These are phyloP conservation scores for Evernia prunastri DNA, from an alignment of 495 filamentous ascomycete genomes.

Conservation along the genomic window DNA sequence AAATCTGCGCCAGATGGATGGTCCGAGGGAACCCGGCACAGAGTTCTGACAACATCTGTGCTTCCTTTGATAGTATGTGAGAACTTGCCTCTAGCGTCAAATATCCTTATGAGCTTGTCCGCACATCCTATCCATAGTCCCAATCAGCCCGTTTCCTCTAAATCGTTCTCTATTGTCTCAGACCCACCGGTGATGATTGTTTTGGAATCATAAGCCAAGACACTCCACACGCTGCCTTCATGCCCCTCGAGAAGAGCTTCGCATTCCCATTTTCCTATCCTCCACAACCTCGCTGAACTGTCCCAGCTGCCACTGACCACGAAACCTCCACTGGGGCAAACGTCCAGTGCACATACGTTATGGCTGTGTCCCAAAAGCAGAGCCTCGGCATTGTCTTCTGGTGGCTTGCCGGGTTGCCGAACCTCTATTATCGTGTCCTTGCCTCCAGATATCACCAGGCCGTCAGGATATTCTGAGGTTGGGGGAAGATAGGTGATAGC, in stretches of 20 bases:
- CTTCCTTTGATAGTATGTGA: conserved; percentile 63
- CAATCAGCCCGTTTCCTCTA: not conserved
- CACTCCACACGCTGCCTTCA: conserved; percentile 80
- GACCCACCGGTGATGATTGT: conserved; percentile 74
- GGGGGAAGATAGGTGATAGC: conserved; percentile 70
- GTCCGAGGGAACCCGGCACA: conserved; percentile 71
- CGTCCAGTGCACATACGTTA: conserved; percentile 84
- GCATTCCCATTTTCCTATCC: conserved; percentile 66
- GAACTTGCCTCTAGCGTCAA: conserved; percentile 57
- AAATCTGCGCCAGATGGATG: conserved; percentile 79
- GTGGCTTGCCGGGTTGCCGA: conserved; percentile 56
- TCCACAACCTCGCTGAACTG: conserved; percentile 72
- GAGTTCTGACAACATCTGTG: conserved; percentile 73
- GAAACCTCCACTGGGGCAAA: conserved; percentile 57
- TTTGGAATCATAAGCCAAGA: conserved; percentile 71
- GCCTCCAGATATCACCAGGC: conserved; percentile 78
- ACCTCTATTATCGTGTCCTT: conserved; percentile 91
- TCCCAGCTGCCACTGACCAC: conserved; percentile 97
- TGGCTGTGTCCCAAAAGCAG: conserved; percentile 77
- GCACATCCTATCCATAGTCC: conserved; percentile 55
- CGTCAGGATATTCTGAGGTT: conserved; percentile 62
- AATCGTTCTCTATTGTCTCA: not conserved
- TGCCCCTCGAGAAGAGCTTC: conserved; percentile 67
- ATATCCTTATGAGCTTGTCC: conserved; percentile 82
- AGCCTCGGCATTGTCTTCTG: conserved; percentile 71